These are phyloP conservation scores for Penicillium sp. DNA, from an alignment of 2,329 filamentous ascomycete species.

Conservation along the genomic window DNA sequence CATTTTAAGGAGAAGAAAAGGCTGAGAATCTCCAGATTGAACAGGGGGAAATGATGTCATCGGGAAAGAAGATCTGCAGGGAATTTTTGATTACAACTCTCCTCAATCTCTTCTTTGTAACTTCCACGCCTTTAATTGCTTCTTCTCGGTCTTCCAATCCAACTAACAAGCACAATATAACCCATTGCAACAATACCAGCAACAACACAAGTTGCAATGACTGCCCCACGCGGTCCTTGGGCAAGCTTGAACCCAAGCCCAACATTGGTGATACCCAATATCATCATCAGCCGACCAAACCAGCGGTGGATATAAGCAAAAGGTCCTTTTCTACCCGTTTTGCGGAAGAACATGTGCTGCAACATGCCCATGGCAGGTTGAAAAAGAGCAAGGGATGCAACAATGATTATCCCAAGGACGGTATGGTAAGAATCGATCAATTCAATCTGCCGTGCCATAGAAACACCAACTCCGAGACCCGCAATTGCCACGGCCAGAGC, in stretches of 20 bases:
- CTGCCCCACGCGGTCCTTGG: slow-evolving; percentile 31
- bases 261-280: slow-evolving; percentile 57
- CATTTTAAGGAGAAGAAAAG: not conserved
- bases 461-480: slow-evolving; percentile 53
- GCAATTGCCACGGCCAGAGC: slow-evolving; percentile 49
- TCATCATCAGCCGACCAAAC: slow-evolving; percentile 52
- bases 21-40: not conserved
- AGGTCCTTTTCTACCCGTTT: slow-evolving; percentile 44
- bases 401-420: slow-evolving; percentile 54
- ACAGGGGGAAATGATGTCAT: slow-evolving; percentile 1
- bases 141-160: not conserved
- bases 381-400: slow-evolving; percentile 55
- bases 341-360: slow-evolving; percentile 53
- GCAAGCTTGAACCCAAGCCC: slow-evolving; percentile 54
- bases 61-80: not conserved
- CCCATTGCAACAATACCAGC: slow-evolving; percentile 49
- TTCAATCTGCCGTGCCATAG: slow-evolving; percentile 43
- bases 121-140: not conserved
- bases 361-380: slow-evolving; percentile 53
- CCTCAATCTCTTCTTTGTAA: not conserved
- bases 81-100: not conserved
- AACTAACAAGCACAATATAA: slow-evolving; percentile 34
- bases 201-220: slow-evolving; percentile 52
- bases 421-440: slow-evolving; percentile 47
- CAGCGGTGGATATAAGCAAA: slow-evolving; percentile 55